A percentile compares a stretch with the other conserved stretches of the same genome.
Conservation (phyloP, 2,329 filamentous ascomycete genomes). For the Talaromyces sp. region DNA sequence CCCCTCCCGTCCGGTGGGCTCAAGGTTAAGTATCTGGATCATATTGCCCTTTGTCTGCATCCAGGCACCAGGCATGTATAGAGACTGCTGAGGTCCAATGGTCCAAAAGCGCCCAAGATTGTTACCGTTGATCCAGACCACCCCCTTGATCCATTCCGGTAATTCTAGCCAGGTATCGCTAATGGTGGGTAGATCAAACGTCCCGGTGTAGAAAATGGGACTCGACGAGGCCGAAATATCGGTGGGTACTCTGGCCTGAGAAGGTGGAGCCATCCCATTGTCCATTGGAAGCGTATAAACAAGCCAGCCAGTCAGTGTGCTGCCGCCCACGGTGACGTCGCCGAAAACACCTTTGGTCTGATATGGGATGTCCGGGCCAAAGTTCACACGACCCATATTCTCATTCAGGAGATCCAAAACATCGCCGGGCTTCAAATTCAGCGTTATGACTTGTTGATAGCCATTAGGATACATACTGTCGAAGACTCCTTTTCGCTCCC, state of each 20-base stretch:
- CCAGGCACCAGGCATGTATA: slow-evolving; percentile 40
- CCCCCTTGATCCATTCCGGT: slow-evolving; percentile 37
- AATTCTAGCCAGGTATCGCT: not conserved
- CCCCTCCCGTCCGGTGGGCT: slow-evolving; percentile 29
- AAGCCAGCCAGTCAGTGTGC: slow-evolving; percentile 39
- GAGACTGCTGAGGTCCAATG: slow-evolving; percentile 48
- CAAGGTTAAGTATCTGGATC: slow-evolving; percentile 45
- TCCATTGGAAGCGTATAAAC: slow-evolving; percentile 40
- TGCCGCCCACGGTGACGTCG: slow-evolving; percentile 41
- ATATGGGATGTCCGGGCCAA: slow-evolving; percentile 34
- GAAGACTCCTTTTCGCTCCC: too few relatives aligned
- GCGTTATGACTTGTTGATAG: too few relatives aligned
- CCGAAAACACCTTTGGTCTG: slow-evolving; percentile 46
- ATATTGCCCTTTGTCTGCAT: slow-evolving; percentile 35
- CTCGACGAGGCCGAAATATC: slow-evolving; percentile 19
- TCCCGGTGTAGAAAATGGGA: too few relatives aligned
- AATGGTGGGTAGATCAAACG: too few relatives aligned
- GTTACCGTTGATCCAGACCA: slow-evolving; percentile 48
- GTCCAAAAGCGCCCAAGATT: slow-evolving; percentile 50
- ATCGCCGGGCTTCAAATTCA: slow-evolving; percentile 43
- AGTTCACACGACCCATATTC: slow-evolving; percentile 53
- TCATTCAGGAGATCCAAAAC: slow-evolving; percentile 47
- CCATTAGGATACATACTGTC: too few relatives aligned
- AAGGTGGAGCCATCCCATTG: not conserved
- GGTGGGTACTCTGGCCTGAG: too few relatives aligned